Base-by-base conservation (phyloP, 176 grass and related monocot species). In the Ensete glaucum region DNA sequence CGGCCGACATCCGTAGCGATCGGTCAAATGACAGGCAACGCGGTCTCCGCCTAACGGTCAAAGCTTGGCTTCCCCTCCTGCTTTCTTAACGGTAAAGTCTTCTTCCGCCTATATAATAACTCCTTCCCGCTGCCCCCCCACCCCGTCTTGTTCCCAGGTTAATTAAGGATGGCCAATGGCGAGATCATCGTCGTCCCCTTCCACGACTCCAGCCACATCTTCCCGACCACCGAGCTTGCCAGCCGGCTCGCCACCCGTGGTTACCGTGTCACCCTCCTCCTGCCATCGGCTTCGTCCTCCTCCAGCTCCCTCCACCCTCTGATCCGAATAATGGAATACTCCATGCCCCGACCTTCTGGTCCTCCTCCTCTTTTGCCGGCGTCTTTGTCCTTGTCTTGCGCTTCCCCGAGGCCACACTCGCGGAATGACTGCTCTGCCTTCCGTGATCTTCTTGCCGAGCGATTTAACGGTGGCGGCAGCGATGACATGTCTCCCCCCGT, bases 111-210 rank as follows among this genome's bases (percentile, higher is more conserved):
- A 26, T 6, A 26, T 29, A 0, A 67, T 2, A 34, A 67, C 8
- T 15, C 64, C 64, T 3, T 11, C 23, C 9, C 26, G 8, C 64
- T 10, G n/a, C n/a, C 14, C 12, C 23, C 20, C 23, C 9, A 23
- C 20, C 23, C 9, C 0, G 26, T 2, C 64, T 14, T 21, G 24
- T 12, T 3, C 2, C 17, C 25, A 11, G 11, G 63, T 8, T 20
- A 10, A 48, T 48, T 14, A 34, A 60, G 5, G 34, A 76, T 77
- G 78, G 50, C 53, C 15, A 77, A 54, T 53, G 83, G 78, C 29
- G 83, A 85, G 62, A 85, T 81, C 64, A 71, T 85, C 73, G 74
- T 81, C 64, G 72, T 74, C 2, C 57, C 83, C 2, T 72, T 81
- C 43, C 78, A 57, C 7, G 27, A 53, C 22, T 76, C 73, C 52